Evolutionary conservation across 441 rosid genomes (phyloP), one percentile per base, ranked within the genome.

Genomic region (Theobroma grandiflorum): DNA sequence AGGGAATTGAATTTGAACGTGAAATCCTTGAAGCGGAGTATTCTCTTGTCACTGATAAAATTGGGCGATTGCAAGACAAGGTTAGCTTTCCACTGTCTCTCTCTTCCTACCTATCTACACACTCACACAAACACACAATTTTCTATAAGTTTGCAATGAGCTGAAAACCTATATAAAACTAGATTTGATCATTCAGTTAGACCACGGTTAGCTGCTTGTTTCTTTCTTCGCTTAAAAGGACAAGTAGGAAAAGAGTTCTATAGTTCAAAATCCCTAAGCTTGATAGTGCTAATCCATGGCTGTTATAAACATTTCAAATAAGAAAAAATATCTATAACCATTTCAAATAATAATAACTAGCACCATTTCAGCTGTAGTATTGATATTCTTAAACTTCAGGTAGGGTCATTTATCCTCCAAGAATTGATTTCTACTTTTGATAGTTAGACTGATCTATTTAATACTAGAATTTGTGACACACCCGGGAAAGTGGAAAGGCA

Each of bases 21-120:
- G 95, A 93, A 84, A 86, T 93, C 82, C 96, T 95, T 68, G 94
- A 95, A 80, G 94, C 92, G 16, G 98, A 96, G 86, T 84, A 83
- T 85, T 87, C 94, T 73, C 86, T 91, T 82, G 78, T 92, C 49
- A 81, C 88, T 82, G 96, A 93, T 83, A 96, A 95, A 84, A 88
- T 92, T 74, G 85, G 79, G 71, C 82, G 82, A 63, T 84, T 91
- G 85, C 92, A 91, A 84, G 92, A 89, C 72, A 92, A 92, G 98
- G 99, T 95, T 82, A 72, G 91, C 78, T 80, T 71, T 83, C 83
- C 16, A 42, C 63, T 65, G 55, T 82, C 77, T 2, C 31, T 35
- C 62, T 33, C 49, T 26, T 4, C 18, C n/a, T 15, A 50, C 4
- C 26, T 9, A 45, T 8, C 35, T 20, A 18, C 6, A 33, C n/a